Conservation (phyloP, 208 protist genomes). For the Zelonia costaricensis region DNA sequence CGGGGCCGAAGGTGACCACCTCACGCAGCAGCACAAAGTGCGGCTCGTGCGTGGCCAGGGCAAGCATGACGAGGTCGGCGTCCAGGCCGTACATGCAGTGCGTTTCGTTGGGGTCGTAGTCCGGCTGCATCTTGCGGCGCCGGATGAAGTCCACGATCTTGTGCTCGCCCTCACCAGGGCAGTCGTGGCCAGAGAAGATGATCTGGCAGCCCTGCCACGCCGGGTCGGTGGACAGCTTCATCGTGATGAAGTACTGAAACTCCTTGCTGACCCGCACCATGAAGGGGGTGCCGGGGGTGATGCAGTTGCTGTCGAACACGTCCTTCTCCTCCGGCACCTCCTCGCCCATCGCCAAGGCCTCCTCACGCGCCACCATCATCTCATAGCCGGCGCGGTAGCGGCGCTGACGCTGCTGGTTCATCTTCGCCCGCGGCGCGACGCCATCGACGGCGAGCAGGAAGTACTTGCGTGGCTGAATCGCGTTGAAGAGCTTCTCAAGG, state of each 20-base stretch:
- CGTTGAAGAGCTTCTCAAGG: slow-evolving; percentile 97
- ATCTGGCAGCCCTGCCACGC: slow-evolving; percentile 94
- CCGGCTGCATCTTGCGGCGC: slow-evolving; percentile 85
- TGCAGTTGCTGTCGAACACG: slow-evolving; percentile 98
- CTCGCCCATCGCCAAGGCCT: slow-evolving; percentile 59
- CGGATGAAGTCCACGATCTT: slow-evolving; percentile 99
- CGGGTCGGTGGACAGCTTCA: slow-evolving; percentile 92
- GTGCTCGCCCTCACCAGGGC: slow-evolving; percentile 99
- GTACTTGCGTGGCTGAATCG: slow-evolving; percentile 95
- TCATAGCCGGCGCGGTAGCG: slow-evolving; percentile 93
- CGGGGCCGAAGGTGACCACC: slow-evolving; percentile 85
- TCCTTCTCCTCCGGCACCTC: slow-evolving; percentile 83
- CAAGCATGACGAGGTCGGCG: slow-evolving; percentile 98
- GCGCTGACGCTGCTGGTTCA: slow-evolving; percentile 99
- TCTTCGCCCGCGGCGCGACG: slow-evolving; percentile 98
- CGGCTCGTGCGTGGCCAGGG: slow-evolving; percentile 95
- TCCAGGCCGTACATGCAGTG: slow-evolving; percentile 99
- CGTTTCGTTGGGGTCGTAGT: slow-evolving; percentile 94
- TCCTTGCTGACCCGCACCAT: slow-evolving; percentile 94
- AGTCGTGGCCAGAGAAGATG: slow-evolving; percentile 94
- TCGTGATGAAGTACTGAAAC: slow-evolving; percentile 95
- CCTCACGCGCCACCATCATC: slow-evolving; percentile 83
- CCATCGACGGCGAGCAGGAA: slow-evolving; percentile 99
- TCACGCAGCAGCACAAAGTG: slow-evolving; percentile 98
- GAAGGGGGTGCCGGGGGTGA: slow-evolving; percentile 98